Evolutionary conservation across 345 rosid genomes (phyloP).

Genomic region (Diplotaxis tenuifolia): DNA sequence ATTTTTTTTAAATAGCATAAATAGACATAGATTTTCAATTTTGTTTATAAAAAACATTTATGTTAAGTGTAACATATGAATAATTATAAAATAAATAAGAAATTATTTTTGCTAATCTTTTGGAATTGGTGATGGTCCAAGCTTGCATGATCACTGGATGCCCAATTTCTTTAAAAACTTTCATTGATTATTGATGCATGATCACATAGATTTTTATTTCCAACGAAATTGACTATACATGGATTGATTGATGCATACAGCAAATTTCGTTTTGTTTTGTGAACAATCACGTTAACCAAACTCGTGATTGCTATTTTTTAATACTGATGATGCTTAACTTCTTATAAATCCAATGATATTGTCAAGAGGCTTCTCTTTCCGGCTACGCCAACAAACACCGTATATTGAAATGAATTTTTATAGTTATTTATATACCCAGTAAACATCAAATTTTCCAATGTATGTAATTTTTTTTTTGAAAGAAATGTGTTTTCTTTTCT

Average conservation of each 20-base stretch:
- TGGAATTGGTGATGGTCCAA: background rate
- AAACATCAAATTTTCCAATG: background rate
- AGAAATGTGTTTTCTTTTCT: background rate
- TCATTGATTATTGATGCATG: too few species aligned
- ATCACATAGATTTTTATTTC: background rate
- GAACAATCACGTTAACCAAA: conserved; percentile 13
- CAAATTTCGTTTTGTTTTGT: conserved; percentile 5
- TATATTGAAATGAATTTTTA: background rate
- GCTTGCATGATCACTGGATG: conserved; percentile 10
- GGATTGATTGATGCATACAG: conserved; percentile 23
- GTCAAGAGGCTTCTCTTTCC: conserved; percentile 17
- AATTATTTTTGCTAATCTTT: background rate
- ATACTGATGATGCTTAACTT: background rate
- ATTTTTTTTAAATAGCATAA: background rate
- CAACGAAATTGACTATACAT: conserved; percentile 7
- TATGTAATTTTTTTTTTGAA: too few species aligned
- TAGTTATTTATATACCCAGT: background rate
- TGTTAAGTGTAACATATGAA: too few species aligned
- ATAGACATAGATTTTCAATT: too few species aligned
- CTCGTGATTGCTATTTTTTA: background rate
- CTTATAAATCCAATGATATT: conserved; percentile 19
- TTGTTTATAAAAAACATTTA: too few species aligned
- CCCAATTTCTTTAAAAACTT: background rate
- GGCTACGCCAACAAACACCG: conserved; percentile 7
- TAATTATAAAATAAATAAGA: background rate